These are phyloP conservation scores for Cryphonectria parasitica DNA, from an alignment of 2,329 filamentous ascomycete species.

Conservation along the genomic window DNA sequence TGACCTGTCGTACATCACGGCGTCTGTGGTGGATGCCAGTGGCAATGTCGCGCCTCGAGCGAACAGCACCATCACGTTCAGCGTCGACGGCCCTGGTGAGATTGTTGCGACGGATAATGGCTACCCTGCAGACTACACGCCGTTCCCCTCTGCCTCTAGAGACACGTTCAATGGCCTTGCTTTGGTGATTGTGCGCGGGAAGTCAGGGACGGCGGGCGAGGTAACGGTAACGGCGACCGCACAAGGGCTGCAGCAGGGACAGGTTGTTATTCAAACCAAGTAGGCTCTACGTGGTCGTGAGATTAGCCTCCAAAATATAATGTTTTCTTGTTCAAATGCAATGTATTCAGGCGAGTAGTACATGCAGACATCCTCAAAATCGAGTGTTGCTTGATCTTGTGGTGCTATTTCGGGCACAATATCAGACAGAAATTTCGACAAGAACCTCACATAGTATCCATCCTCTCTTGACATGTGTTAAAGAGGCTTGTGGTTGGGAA, in stretches of 20 bases:
- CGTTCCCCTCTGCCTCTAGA: constrained; percentile 45
- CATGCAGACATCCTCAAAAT: background rate
- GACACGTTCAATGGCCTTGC: constrained; percentile 47
- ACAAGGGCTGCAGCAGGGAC: constrained; percentile 5
- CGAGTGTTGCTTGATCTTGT: background rate
- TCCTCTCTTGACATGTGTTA: background rate
- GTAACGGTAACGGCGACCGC: constrained; percentile 4
- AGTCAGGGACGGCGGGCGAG: constrained; percentile 32
- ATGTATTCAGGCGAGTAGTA: background rate
- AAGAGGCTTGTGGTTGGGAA: no score
- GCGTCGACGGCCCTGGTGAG: constrained; percentile 46
- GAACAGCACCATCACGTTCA: constrained; percentile 47
- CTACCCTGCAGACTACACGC: constrained; percentile 48
- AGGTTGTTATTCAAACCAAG: constrained; percentile 7
- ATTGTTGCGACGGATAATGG: constrained; percentile 58
- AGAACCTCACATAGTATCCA: background rate
- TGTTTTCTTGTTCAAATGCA: background rate
- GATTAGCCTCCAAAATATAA: background rate
- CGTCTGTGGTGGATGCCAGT: constrained; percentile 47
- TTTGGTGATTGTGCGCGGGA: constrained; percentile 44
- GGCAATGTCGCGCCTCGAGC: constrained; percentile 51
- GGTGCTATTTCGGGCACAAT: background rate
- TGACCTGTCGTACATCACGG: constrained; percentile 52
- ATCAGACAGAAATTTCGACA: background rate
- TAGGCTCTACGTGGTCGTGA: background rate